Percentiles rank a stretch among this genome's conserved stretches.
phyloP scores from a whole-genome alignment of 306 rosid species.

The Styphnolobium japonicum region DNA sequence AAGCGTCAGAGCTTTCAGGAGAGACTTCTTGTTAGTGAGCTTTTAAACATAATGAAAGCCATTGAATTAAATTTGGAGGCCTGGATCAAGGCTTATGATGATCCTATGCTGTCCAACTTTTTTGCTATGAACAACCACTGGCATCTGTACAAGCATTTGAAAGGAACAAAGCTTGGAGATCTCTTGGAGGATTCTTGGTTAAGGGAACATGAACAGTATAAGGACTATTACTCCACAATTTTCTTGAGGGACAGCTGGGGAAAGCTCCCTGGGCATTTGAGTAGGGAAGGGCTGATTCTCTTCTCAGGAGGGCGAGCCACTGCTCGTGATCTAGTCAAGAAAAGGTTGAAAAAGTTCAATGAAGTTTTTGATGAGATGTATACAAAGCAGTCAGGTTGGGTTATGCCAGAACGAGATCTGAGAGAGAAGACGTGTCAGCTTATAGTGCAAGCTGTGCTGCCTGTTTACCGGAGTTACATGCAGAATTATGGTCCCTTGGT shows the following conservation, averaged over 20 bases:
- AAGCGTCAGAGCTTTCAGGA: constrained; percentile 87
- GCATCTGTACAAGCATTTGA: constrained; percentile 82
- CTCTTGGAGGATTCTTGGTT: constrained; percentile 68
- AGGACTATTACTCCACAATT: constrained; percentile 60
- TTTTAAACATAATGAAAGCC: constrained; percentile 68
- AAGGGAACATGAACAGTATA: constrained; percentile 79
- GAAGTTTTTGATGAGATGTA: constrained; percentile 88
- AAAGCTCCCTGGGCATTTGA: constrained; percentile 86
- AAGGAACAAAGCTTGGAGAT: constrained; percentile 80
- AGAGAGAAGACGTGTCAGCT: constrained; percentile 88
- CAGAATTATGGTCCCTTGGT: constrained; percentile 98
- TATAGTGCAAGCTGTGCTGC: constrained; percentile 91
- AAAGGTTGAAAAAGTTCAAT: constrained; percentile 85
- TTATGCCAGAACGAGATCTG: constrained; percentile 68
- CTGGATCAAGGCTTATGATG: constrained; percentile 79
- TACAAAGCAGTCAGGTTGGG: constrained; percentile 72
- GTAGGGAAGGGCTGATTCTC: constrained; percentile 91
- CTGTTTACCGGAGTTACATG: constrained; percentile 98
- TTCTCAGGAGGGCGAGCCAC: constrained; percentile 99
- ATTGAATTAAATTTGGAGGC: constrained; percentile 71
- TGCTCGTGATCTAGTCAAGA: constrained; percentile 97
- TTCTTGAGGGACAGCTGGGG: constrained; percentile 94
- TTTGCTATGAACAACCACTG: constrained; percentile 95
- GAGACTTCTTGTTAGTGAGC: constrained; percentile 64
- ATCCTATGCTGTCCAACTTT: constrained; percentile 55